phyloP scores from a whole-genome alignment of 805 yeast species.

The Cyberlindnera xylosilytica region DNA sequence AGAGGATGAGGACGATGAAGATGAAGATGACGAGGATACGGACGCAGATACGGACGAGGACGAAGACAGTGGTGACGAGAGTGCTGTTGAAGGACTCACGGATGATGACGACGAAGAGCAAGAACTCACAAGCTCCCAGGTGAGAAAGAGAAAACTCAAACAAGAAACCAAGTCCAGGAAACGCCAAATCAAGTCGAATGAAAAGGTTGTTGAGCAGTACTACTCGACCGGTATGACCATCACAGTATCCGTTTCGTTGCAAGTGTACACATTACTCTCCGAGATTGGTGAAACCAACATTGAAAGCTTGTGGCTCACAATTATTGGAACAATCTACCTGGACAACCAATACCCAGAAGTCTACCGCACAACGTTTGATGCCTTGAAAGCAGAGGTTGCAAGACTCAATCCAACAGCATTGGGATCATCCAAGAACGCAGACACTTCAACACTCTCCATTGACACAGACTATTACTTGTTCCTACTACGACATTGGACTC shows the following conservation, averaged over 20 bases:
- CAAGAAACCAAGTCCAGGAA: slow-evolving; percentile 37
- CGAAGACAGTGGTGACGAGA: slow-evolving; percentile 32
- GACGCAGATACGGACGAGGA: slow-evolving; percentile 29
- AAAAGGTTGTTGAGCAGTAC: slow-evolving; percentile 64
- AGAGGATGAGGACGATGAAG: slow-evolving; percentile 33
- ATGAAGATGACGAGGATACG: slow-evolving; percentile 34
- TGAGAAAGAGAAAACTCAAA: slow-evolving; percentile 26
- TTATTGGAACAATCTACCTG: slow-evolving; percentile 83
- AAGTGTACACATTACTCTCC: slow-evolving; percentile 75
- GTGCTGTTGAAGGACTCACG: slow-evolving; percentile 26
- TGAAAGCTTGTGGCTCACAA: slow-evolving; percentile 78
- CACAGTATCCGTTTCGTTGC: slow-evolving; percentile 71
- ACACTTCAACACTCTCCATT: slow-evolving; percentile 48
- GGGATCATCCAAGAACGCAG: slow-evolving; percentile 35
- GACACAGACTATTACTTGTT: slow-evolving; percentile 87
- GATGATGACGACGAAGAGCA: slow-evolving; percentile 31
- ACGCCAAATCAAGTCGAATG: slow-evolving; percentile 43
- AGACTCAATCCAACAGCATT: slow-evolving; percentile 51
- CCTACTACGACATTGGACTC: slow-evolving; percentile 86
- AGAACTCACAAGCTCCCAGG: slow-evolving; percentile 27
- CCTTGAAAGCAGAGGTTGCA: slow-evolving; percentile 77
- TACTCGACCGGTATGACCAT: slow-evolving; percentile 82
- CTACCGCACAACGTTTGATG: slow-evolving; percentile 67
- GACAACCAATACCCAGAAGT: slow-evolving; percentile 72
- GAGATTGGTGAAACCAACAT: slow-evolving; percentile 75